Evolutionary conservation across 208 protist genomes (phyloP), one percentile per base, ranked within the genome.

Genomic region (Leishmania arabica): DNA sequence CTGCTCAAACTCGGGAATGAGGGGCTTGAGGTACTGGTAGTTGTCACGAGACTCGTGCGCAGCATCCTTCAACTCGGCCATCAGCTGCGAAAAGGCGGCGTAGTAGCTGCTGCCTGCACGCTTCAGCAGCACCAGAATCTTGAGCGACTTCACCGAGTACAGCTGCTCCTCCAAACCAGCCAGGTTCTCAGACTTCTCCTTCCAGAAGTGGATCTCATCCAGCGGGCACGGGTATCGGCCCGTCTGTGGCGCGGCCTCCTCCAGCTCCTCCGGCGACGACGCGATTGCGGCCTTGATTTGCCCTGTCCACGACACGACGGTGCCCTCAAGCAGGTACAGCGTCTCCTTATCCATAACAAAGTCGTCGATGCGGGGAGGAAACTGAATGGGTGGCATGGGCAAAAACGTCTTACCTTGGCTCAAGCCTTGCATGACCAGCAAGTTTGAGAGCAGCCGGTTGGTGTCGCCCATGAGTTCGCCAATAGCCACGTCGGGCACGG

Each of bases 181-280:
- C 45, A 99, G 86, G 87, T 99, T 99, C 24, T 95, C 89, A 5
- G 95, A 87, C 89, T 99, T 99, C 74, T 89, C 92, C 78, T 96
- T 90, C 98, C 98, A 99, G 86, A 99, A 99, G 31, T 89, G 92
- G 45, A 99, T 87, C 86, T 99, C 98, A 69, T 98, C 96, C 73
- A 99, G 75, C 53, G 98, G 98, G 19, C 96, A 90, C 11, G 97
- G 97, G 87, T 98, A 91, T 17, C 82, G 82, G 15, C 89, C 90
- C 24, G 88, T 95, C 62, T 77, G 86, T 42, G 88, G 81, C 69
- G 80, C 90, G 56, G 79, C 84, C 76, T 92, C 90, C 77, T 96
- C 91, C 74, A 98, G 87, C 81, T 96, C 92, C 84, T 97, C 95
- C 17, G 96, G 96, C 49, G 91, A 93, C 0, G 93, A 95, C 17